Percentiles rank a stretch among this genome's conserved stretches.
Conservation (phyloP, 345 rosid genomes). For the Brassica incana region DNA sequence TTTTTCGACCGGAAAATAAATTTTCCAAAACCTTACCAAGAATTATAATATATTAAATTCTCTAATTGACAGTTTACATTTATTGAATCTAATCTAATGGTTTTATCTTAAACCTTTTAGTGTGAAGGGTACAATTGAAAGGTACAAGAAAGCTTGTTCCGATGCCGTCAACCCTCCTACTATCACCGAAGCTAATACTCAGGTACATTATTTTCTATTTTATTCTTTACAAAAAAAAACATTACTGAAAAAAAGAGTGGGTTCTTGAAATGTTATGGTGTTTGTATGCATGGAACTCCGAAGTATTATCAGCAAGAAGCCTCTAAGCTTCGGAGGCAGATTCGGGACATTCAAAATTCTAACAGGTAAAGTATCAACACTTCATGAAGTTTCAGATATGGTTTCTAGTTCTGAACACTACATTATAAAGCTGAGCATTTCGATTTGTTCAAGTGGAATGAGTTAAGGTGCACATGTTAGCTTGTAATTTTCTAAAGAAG, state of each 20-base stretch:
- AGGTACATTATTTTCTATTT: conserved; percentile 46
- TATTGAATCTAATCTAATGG: neutral
- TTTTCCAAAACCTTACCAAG: neutral
- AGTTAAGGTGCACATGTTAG: neutral
- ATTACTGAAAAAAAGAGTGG: conserved; percentile 2
- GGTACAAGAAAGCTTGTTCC: conserved; percentile 78
- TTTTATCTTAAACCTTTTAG: conserved; percentile 31
- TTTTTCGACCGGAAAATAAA: neutral
- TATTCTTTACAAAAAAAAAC: neutral
- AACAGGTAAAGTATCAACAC: conserved; percentile 49
- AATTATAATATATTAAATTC: neutral
- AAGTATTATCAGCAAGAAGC: conserved; percentile 96
- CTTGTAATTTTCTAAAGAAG: neutral
- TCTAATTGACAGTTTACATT: neutral
- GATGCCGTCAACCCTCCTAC: conserved; percentile 66
- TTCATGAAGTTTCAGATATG: neutral
- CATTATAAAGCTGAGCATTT: neutral
- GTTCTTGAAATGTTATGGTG: conserved; percentile 32
- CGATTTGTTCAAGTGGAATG: no score
- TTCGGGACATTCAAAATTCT: conserved; percentile 68
- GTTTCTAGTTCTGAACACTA: conserved; percentile 4
- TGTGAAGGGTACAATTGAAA: conserved; percentile 78
- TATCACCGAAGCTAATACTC: conserved; percentile 80
- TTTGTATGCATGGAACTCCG: conserved; percentile 13
- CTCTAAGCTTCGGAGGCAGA: conserved; percentile 72